Evolutionary conservation across 371 early-diverging fungal species (phyloP), one percentile per base, ranked within the genome.

Genomic region (Mortierella sp.): DNA sequence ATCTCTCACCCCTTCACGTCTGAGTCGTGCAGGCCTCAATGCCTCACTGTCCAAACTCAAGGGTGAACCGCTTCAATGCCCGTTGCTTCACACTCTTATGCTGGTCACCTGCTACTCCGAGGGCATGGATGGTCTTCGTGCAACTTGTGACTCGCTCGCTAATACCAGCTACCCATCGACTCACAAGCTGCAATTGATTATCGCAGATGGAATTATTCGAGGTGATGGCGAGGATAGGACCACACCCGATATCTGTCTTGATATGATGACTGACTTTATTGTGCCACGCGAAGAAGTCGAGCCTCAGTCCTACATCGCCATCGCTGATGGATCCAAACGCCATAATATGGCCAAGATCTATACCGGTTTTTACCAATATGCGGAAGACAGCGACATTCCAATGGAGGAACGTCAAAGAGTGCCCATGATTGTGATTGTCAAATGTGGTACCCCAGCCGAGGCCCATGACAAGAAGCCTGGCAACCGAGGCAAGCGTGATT

Each of bases 401-500:
- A 60, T 73, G 58, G 79, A 70, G 20, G 83, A 86, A 16, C 88
- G 87, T 1, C 89, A 90, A 62, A 79, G 79, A 12, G 94, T 96
- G 28, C 97, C 98, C 5, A 95, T 94, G 68, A 86, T 98, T 64
- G 92, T 96, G 0, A 94, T 99, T 11, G 95, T 94, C 73, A 99
- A 99, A 85, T 95, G 95, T 62, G 99, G 99, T 39, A 92, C 93
- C 0, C 91, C 92, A 2, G 87, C 88, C 5, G 97, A 98, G 71
- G 70, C 85, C 73, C 70, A 81, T 52, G 78, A 87, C 78, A 87
- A 92, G 66, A 95, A 95, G 75, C 94, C 97, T 10, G 97, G 97
- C n/a, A 98, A 99, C 79, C 90, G 99, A 69, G 99, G 99, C 73
- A 99, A 99, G 84, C 93, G 99, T 69, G 99, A 99, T 86, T 97